phyloP scores from a whole-genome alignment of 129 eudicot species.

The Silybum marianum region DNA sequence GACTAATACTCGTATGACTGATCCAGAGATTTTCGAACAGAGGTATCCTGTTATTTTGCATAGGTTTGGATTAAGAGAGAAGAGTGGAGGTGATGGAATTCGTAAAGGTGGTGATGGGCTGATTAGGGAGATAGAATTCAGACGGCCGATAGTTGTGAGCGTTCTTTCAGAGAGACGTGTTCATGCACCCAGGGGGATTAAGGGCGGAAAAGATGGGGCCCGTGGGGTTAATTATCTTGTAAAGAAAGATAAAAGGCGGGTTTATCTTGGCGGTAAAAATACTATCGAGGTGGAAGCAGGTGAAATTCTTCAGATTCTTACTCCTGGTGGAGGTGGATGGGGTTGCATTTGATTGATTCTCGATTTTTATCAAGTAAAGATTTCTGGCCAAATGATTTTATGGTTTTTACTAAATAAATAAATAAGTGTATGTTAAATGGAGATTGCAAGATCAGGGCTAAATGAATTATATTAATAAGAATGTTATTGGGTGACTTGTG shows the following conservation, averaged over 20 bases:
- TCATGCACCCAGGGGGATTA: constrained; percentile 86
- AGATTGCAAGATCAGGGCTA: not conserved
- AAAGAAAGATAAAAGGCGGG: constrained; percentile 60
- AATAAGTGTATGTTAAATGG: not conserved
- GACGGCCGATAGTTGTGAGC: constrained; percentile 77
- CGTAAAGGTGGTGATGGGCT: constrained; percentile 96
- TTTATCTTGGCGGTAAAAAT: constrained; percentile 89
- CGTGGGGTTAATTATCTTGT: constrained; percentile 84
- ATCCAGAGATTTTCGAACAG: constrained; percentile 98
- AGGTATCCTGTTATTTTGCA: constrained; percentile 92
- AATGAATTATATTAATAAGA: not conserved
- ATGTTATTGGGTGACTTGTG: not conserved
- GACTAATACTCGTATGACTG: constrained; percentile 98
- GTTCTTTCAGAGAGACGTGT: constrained; percentile 93
- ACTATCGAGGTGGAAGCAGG: constrained; percentile 79
- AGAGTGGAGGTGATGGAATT: constrained; percentile 86
- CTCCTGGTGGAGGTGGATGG: constrained; percentile 99
- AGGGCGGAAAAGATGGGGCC: constrained; percentile 79
- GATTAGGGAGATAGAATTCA: constrained; percentile 85
- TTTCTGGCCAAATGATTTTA: no score
- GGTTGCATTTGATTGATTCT: constrained; percentile 58
- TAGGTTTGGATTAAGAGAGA: constrained; percentile 78
- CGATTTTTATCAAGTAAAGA: not conserved
- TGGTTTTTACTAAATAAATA: not conserved
- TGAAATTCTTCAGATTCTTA: constrained; percentile 77